Evolutionary conservation across 225 moss, liverwort and hornwort species (phyloP).

Genomic region (Bryum argenteum): DNA sequence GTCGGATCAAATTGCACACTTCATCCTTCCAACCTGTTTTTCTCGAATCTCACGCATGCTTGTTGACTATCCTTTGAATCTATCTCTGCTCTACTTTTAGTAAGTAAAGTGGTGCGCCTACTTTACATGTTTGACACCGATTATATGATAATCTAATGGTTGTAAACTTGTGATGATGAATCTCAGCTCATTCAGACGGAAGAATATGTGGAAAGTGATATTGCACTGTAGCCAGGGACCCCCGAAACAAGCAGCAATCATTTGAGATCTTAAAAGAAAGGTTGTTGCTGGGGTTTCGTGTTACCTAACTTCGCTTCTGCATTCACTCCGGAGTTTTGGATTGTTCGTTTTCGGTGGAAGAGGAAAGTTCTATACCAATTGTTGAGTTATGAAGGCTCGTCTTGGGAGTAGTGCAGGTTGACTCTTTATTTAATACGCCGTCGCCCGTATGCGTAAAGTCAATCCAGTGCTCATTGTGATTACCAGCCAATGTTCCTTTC

Average conservation of each 20-base stretch:
- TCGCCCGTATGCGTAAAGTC: neutral
- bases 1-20: constrained; percentile 18
- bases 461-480: neutral
- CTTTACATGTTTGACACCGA: too few species aligned
- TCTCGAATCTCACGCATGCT: neutral
- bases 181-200: neutral
- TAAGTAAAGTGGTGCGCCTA: too few species aligned
- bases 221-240: constrained; percentile 3
- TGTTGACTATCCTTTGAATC: neutral
- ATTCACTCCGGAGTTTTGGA: neutral
- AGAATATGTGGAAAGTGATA: neutral
- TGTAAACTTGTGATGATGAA: neutral
- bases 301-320: neutral
- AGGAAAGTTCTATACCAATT: neutral
- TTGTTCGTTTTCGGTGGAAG: constrained; percentile 10
- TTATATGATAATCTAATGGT: neutral
- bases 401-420: constrained; percentile 15
- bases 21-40: neutral
- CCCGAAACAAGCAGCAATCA: constrained; percentile 15
- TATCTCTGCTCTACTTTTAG: too few species aligned
- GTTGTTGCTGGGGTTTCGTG: neutral
- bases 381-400: neutral
- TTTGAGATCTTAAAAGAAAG: neutral
- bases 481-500: too few species aligned
- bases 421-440: constrained; percentile 3